Evolutionary conservation across 2,329 filamentous ascomycete genomes (phyloP).

Genomic region (Ceratocystis diversiconidia): DNA sequence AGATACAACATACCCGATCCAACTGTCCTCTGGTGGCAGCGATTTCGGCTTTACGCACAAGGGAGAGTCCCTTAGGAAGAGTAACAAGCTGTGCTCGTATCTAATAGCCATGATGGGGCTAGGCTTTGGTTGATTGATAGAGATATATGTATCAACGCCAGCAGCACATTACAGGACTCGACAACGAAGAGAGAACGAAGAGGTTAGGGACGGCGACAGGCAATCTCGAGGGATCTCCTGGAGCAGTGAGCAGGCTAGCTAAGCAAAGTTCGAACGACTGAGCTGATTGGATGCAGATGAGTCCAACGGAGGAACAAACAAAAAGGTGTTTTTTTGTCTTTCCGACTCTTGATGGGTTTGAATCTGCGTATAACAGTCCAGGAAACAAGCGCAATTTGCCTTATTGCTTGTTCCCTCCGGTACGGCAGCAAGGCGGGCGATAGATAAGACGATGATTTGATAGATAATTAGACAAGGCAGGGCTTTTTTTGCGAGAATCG

Average conservation of each 20-base stretch:
- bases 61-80: conserved; percentile 65
- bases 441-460: not conserved
- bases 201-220: not conserved
- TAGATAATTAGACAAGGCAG: not conserved
- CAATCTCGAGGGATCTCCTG: not conserved
- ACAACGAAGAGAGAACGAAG: not conserved
- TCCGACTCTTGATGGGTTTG: not conserved
- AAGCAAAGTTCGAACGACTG: not conserved
- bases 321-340: not conserved
- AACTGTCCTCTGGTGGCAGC: conserved; percentile 76
- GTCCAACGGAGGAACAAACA: not conserved
- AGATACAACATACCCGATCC: conserved; percentile 67
- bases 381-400: not conserved
- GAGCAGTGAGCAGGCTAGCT: not conserved
- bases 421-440: too few species aligned
- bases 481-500: not conserved
- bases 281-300: not conserved
- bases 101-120: conserved; percentile 26
- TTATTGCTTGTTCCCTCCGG: not conserved
- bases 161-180: not conserved
- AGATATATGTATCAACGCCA: not conserved
- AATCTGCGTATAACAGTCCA: not conserved
- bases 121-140: not conserved
- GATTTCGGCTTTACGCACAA: conserved; percentile 66
- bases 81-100: conserved; percentile 65